These are phyloP conservation scores for Ophiosphaerella korrae DNA, from an alignment of 2,329 filamentous ascomycete genomes.

Conservation along the genomic window DNA sequence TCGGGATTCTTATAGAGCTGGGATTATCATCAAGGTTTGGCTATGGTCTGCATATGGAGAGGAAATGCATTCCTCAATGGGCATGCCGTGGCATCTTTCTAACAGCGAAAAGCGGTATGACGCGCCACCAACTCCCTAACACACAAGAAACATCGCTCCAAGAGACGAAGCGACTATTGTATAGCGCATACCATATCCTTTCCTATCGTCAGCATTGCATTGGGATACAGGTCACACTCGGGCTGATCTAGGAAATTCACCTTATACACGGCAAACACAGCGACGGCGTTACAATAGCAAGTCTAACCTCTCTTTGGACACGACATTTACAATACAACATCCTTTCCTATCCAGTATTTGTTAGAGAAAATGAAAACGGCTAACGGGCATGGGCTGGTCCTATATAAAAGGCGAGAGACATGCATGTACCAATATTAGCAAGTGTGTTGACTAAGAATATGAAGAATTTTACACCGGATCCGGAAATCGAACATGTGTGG, in stretches of 20 bases:
- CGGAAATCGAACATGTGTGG: too few species aligned
- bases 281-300: slow-evolving; percentile 4
- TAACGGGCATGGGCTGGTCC: too few species aligned
- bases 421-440: too few species aligned
- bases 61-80: not conserved
- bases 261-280: slow-evolving; percentile 3
- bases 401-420: too few species aligned
- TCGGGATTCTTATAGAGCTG: slow-evolving; percentile 35
- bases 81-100: too few species aligned
- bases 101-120: too few species aligned
- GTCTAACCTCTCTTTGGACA: too few species aligned
- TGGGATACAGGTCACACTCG: slow-evolving; percentile 1
- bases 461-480: too few species aligned
- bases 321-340: too few species aligned
- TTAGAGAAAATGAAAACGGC: too few species aligned
- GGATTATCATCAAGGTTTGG: not conserved
- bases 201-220: slow-evolving; percentile 21
- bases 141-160: not conserved
- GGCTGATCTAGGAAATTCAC: not conserved
- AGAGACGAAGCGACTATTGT: slow-evolving; percentile 5
- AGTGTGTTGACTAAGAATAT: too few species aligned
- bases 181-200: slow-evolving; percentile 10
- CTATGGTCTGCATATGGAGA: not conserved
- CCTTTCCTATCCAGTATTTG: too few species aligned
- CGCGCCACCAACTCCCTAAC: not conserved